Evolutionary conservation across 352 stramenopile genomes (phyloP).

Genomic region (Globisporangium sylvaticum): DNA sequence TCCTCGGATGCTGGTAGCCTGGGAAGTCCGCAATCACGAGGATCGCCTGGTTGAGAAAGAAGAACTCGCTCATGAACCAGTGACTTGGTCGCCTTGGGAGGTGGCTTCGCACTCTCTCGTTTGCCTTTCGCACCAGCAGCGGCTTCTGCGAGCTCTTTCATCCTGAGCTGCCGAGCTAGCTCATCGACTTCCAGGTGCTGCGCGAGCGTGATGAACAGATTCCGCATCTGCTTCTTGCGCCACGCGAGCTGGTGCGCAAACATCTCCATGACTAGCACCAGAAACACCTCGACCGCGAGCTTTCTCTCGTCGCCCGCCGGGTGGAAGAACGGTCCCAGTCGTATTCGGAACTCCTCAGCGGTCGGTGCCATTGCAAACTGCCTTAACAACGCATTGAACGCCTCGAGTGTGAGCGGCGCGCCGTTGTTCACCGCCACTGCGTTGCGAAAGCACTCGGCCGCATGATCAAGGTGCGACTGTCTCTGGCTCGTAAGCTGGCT

Average conservation of each 20-base stretch:
- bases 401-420: constrained; percentile 40
- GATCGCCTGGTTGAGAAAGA: constrained; percentile 36
- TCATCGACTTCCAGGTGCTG: constrained; percentile 22
- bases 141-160: constrained; percentile 14
- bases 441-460: constrained; percentile 16
- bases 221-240: constrained; percentile 35
- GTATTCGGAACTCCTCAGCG: constrained; percentile 25
- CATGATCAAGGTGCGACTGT: constrained; percentile 9
- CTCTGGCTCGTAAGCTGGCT: not conserved
- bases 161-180: constrained; percentile 5
- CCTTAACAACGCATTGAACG: constrained; percentile 47
- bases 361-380: constrained; percentile 31
- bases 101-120: not conserved
- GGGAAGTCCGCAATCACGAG: constrained; percentile 3
- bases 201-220: constrained; percentile 45
- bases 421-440: constrained; percentile 30
- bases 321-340: constrained; percentile 45
- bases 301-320: constrained; percentile 56
- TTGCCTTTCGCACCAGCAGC: not conserved
- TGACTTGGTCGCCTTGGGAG: not conserved
- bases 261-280: constrained; percentile 39
- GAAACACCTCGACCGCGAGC: constrained; percentile 42
- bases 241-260: constrained; percentile 46
- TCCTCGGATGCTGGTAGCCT: not conserved
- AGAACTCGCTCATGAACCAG: constrained; percentile 44